phyloP scores from a whole-genome alignment of 1,139 yeast genomes.

The Tardiomyces digboiensis region DNA sequence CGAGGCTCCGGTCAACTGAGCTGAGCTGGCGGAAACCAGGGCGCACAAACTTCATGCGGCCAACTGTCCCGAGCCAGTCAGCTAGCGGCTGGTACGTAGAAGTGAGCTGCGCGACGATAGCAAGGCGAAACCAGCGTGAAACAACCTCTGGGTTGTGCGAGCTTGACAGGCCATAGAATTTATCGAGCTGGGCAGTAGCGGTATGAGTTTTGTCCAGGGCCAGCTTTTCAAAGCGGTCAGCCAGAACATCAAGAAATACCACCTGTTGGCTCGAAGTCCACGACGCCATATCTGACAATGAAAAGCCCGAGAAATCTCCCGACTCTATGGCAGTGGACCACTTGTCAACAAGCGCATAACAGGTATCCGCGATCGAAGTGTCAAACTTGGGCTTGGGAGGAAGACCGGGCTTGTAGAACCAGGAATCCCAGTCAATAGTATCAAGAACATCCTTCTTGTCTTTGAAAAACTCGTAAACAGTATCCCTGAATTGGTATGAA shows the following conservation, averaged over 20 bases:
- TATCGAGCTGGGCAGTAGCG: constrained; percentile 30
- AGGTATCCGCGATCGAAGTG: constrained; percentile 66
- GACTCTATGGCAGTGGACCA: constrained; percentile 42
- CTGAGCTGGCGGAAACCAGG: constrained; percentile 68
- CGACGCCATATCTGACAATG: constrained; percentile 36
- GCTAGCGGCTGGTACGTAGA: constrained; percentile 46
- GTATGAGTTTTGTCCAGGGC: constrained; percentile 24
- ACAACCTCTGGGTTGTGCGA: constrained; percentile 74
- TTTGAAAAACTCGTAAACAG: constrained; percentile 49
- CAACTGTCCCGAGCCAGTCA: constrained; percentile 83
- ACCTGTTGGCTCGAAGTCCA: constrained; percentile 73
- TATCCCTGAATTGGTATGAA: constrained; percentile 70
- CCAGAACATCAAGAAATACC: constrained; percentile 64
- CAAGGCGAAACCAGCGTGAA: constrained; percentile 64
- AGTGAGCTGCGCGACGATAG: constrained; percentile 30
- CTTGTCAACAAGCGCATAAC: constrained; percentile 51
- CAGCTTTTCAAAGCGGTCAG: constrained; percentile 25
- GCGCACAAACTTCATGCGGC: constrained; percentile 91
- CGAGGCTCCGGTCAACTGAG: constrained; percentile 54
- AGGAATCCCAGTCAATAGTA: constrained; percentile 70
- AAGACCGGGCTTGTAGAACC: constrained; percentile 78
- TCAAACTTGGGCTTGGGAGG: constrained; percentile 82
- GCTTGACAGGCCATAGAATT: constrained; percentile 37
- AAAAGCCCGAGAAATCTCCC: constrained; percentile 22
- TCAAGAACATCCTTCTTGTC: constrained; percentile 44